phyloP scores from a whole-genome alignment of 305 asterid species.

The Fraxinus ornus region DNA sequence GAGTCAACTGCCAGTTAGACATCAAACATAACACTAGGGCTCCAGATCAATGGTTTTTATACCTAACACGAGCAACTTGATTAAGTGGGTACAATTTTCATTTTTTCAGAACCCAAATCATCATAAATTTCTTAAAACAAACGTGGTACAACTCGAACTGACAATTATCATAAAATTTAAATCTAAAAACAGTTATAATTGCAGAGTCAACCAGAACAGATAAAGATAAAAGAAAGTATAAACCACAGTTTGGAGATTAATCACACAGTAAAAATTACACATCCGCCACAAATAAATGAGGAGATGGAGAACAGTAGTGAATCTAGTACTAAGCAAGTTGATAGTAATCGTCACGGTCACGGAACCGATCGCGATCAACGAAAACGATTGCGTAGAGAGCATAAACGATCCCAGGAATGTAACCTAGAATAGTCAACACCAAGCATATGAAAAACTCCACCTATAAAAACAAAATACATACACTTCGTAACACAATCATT shows the following conservation, averaged over 20 bases:
- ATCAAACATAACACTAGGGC: not conserved
- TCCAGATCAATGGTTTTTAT: not conserved
- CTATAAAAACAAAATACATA: conserved; percentile 33
- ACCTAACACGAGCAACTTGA: not conserved
- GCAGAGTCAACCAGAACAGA: not conserved
- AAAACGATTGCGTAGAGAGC: conserved; percentile 73
- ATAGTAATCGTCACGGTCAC: not conserved
- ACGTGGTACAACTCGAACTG: not conserved
- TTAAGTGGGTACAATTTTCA: not conserved
- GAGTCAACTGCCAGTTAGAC: not conserved
- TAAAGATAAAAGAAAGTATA: not conserved
- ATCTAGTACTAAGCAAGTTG: not conserved
- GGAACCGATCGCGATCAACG: conserved; percentile 33
- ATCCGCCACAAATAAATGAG: not conserved
- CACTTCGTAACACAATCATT: not conserved
- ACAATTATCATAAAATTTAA: not conserved
- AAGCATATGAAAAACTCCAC: conserved; percentile 79
- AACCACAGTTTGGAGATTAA: not conserved
- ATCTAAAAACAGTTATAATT: not conserved
- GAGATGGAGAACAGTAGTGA: not conserved
- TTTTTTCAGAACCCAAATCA: not conserved
- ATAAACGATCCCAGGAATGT: conserved; percentile 78
- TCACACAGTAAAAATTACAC: not conserved
- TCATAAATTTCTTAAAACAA: not conserved
- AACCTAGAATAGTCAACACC: conserved; percentile 72